Base-by-base conservation (phyloP, 176 grass and related monocot species). In the Oryza nivara region DNA sequence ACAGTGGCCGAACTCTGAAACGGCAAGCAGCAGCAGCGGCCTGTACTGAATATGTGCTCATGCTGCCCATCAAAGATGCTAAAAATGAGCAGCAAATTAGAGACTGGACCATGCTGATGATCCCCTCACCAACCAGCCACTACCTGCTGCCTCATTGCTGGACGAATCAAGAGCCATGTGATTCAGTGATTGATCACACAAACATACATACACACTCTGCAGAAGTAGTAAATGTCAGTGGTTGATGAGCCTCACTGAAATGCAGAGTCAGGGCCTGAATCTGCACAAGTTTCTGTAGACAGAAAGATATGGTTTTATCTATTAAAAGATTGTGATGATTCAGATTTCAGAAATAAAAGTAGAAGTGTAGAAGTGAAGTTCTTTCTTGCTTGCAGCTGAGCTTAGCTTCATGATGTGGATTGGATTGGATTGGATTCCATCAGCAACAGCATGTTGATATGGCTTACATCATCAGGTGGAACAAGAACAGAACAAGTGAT, bases 401-500 rank as follows among this genome's bases (percentile, higher is more conserved):
- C 72, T 60, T 23, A 20, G 56, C 72, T 60, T 23, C 3, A 64
- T 47, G 51, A 38, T 17, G 35, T 58, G 70, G 48, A 10, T 69
- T 73, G 23, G 54, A 58, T 58, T 58, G 70, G 48, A 10, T 69
- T 73, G 23, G 54, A 58, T 58, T 75, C 6, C 41, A 41, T 81
- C 51, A 6, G 16, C 46, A 35, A 58, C n/a, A 82, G 43, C 61
- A 48, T 86, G 60, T 32, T 86, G 74, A 40, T 40, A 30, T 44
- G 48, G 82, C 69, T 86, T 64, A 72, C 68, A 72, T 88, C 71
- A 88, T 44, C 44, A 40, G 67, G 80, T 69, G 80, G 80, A 85
- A 66, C 80, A 74, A 76, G 81, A 92, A 87, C 52, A 64, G 72
- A 87, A 85, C 47, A 91, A 23, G 45, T 74, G 84, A 58, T 74